phyloP scores from a whole-genome alignment of 768 basidiomycete genomes.

The Termitomyces sp. region DNA sequence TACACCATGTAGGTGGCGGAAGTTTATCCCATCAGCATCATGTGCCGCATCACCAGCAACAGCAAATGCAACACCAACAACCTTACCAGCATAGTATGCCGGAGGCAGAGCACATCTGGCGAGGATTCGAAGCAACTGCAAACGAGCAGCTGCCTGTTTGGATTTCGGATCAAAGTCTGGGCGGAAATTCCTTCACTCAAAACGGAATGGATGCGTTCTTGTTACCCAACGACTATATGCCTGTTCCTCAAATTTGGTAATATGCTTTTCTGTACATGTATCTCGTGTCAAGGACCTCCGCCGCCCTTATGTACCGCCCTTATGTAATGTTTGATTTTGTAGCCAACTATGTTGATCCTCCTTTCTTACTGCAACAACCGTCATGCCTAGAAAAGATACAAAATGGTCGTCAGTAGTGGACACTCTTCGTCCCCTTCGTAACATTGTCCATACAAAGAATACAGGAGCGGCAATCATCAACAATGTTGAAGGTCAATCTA shows the following conservation, averaged over 20 bases:
- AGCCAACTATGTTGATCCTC: not conserved
- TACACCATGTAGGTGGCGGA: slow-evolving; percentile 18
- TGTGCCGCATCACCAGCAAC: slow-evolving; percentile 15
- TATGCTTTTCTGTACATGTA: slow-evolving; percentile 5
- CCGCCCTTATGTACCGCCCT: slow-evolving; percentile 9
- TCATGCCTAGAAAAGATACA: not conserved
- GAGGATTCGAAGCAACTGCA: slow-evolving; percentile 65
- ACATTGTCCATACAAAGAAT: slow-evolving; percentile 25
- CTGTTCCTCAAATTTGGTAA: slow-evolving; percentile 75
- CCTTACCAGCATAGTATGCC: slow-evolving; percentile 17
- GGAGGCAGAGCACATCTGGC: slow-evolving; percentile 68
- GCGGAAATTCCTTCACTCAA: slow-evolving; percentile 69
- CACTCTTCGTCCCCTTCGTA: slow-evolving; percentile 16
- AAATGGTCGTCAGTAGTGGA: slow-evolving; percentile 8
- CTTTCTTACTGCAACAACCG: not conserved
- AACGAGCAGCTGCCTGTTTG: slow-evolving; percentile 79
- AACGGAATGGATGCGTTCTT: slow-evolving; percentile 85
- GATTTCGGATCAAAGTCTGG: slow-evolving; percentile 80
- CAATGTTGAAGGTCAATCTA: slow-evolving; percentile 46
- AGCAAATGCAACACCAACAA: slow-evolving; percentile 23
- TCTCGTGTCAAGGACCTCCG: slow-evolving; percentile 4
- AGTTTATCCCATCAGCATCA: slow-evolving; percentile 22
- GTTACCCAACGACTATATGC: slow-evolving; percentile 68
- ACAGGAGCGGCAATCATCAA: slow-evolving; percentile 31
- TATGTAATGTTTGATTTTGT: slow-evolving; percentile 11